Evolutionary conservation across 2,329 filamentous ascomycete species (phyloP).

Genomic region (Acarospora socialis): DNA sequence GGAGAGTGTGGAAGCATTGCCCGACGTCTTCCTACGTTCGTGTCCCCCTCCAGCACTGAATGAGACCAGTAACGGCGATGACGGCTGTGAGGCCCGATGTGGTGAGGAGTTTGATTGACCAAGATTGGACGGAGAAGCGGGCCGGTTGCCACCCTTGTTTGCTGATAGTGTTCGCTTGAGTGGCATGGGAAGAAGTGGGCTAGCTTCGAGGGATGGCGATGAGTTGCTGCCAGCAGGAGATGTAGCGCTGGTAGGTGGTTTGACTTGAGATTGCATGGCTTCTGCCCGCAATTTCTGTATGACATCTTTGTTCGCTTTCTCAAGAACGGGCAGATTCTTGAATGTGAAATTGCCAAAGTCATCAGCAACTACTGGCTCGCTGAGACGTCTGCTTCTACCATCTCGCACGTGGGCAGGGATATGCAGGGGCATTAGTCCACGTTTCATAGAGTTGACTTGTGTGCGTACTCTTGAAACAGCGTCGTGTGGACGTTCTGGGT

Average conservation of each 20-base stretch:
- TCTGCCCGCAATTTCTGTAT: slow-evolving; percentile 92
- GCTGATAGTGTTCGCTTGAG: slow-evolving; percentile 72
- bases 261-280: slow-evolving; percentile 58
- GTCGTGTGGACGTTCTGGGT: slow-evolving; percentile 83
- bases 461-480: slow-evolving; percentile 78
- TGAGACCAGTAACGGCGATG: slow-evolving; percentile 85
- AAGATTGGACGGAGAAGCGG: slow-evolving; percentile 70
- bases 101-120: slow-evolving; percentile 76
- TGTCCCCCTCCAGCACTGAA: slow-evolving; percentile 75
- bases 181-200: slow-evolving; percentile 65
- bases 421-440: slow-evolving; percentile 84
- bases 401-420: slow-evolving; percentile 95
- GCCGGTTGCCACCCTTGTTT: slow-evolving; percentile 62
- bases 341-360: slow-evolving; percentile 96
- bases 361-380: slow-evolving; percentile 75
- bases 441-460: slow-evolving; percentile 77
- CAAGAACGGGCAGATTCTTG: slow-evolving; percentile 90
- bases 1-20: slow-evolving; percentile 69
- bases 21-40: slow-evolving; percentile 84
- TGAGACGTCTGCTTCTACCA: slow-evolving; percentile 70
- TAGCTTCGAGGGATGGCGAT: slow-evolving; percentile 63
- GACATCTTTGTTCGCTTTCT: slow-evolving; percentile 97
- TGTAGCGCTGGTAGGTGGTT: slow-evolving; percentile 25
- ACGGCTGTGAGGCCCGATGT: slow-evolving; percentile 68
- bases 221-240: slow-evolving; percentile 37